phyloP scores from a whole-genome alignment of 2,329 filamentous ascomycete species.

The Talaromyces sp. region DNA sequence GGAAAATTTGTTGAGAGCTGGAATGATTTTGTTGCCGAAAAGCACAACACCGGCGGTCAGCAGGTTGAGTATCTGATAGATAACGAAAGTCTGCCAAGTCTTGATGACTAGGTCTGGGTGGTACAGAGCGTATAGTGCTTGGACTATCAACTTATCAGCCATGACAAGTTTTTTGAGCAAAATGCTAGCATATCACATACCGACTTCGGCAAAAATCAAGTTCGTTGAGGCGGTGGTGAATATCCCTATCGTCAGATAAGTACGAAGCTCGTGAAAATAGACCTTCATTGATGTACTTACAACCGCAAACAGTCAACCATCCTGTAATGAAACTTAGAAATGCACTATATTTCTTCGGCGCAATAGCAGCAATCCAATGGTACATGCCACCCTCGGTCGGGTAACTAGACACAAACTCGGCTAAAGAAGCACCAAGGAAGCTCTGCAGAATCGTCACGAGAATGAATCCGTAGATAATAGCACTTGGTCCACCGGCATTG shows the following conservation, averaged over 20 bases:
- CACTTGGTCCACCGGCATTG: conserved; percentile 46
- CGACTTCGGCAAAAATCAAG: conserved; percentile 38
- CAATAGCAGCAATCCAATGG: conserved; percentile 50
- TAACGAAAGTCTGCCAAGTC: conserved; percentile 50
- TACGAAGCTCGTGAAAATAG: conserved; percentile 24
- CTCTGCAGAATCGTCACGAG: conserved; percentile 47
- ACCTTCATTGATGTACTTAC: conserved; percentile 21
- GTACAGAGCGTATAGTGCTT: conserved; percentile 34
- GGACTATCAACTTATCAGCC: conserved; percentile 11
- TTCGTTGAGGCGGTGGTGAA: conserved; percentile 51
- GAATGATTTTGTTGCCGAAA: conserved; percentile 48
- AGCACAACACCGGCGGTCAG: conserved; percentile 45
- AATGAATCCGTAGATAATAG: conserved; percentile 51
- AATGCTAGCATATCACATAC: background rate
- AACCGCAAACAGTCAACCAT: conserved; percentile 44
- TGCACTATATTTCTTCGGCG: conserved; percentile 39
- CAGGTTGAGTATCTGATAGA: conserved; percentile 39
- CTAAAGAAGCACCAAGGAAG: conserved; percentile 46
- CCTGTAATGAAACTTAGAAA: conserved; percentile 46
- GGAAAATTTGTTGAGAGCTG: conserved; percentile 46
- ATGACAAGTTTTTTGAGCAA: background rate
- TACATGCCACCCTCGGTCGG: conserved; percentile 52
- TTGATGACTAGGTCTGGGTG: conserved; percentile 40
- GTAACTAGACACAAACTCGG: conserved; percentile 49
- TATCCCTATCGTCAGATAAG: conserved; percentile 48